A percentile compares a stretch with the other conserved stretches of the same genome.
These are phyloP conservation scores for Solanum chilense DNA, from an alignment of 257 asterid genomes.

Conservation along the genomic window DNA sequence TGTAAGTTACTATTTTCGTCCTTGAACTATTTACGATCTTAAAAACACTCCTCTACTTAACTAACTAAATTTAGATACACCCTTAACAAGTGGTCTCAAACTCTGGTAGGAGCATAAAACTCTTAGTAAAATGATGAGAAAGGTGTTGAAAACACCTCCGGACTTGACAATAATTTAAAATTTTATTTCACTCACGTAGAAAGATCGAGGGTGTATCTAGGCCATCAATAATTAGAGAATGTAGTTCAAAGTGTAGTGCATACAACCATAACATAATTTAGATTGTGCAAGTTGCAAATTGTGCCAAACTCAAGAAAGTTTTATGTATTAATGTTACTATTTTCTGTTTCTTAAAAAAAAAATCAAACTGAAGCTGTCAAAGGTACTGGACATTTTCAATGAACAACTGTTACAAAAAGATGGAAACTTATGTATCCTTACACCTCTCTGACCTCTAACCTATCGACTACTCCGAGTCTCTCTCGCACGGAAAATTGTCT, in stretches of 20 bases:
- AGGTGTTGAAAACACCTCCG: background rate
- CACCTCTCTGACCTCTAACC: background rate
- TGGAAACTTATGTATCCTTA: background rate
- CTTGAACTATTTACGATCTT: too few relatives aligned
- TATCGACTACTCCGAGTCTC: background rate
- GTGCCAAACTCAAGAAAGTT: background rate
- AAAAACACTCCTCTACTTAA: background rate
- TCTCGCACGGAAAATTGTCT: background rate
- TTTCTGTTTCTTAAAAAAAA: background rate
- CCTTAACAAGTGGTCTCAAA: background rate
- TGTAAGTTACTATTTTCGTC: rapidly evolving
- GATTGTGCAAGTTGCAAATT: background rate
- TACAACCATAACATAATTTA: background rate
- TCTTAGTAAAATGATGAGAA: background rate
- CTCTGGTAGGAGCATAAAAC: rapidly evolving
- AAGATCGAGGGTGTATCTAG: background rate
- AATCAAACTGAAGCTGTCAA: background rate
- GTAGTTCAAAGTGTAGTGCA: background rate
- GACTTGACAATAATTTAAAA: rapidly evolving
- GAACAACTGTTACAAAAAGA: background rate
- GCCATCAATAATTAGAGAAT: background rate
- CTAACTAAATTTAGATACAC: too few relatives aligned
- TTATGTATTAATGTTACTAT: background rate
- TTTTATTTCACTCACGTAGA: background rate
- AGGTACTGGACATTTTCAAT: background rate